Base-by-base conservation (phyloP, 768 basidiomycete genomes). In the Fomitopsis pulvina region DNA sequence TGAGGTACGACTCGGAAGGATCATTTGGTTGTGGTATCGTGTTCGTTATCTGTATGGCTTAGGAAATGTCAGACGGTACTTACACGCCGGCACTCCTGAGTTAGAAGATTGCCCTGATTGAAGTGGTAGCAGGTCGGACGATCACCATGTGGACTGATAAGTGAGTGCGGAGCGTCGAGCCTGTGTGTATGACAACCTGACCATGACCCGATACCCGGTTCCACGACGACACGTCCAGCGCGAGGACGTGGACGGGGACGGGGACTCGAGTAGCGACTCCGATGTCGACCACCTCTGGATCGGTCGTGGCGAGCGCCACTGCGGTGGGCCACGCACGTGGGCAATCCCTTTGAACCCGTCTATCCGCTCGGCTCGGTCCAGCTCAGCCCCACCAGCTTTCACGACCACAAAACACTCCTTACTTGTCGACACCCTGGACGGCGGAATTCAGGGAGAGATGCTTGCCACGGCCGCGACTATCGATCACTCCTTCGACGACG, bases 401-500 rank as follows among this genome's bases (percentile, higher is more conserved):
- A 47, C 32, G 26, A 25, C 30, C 38, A 8, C 45, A 44, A 45
- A 41, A 46, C 49, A 51, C 45, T 50, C 51, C 52, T 47, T 52
- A 28, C 57, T 55, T 42, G 41, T 55, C 18, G 45, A 51, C 54
- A 20, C 28, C 41, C 27, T 41, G 28, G 52, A 47, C 38, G 59
- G 55, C 30, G 51, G 52, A 38, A 26, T 44, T 24, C 51, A 40
- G 34, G 25, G 44, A 46, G 46, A 51, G 16, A 65, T 65, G 63
- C 63, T 65, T 18, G 57, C 60, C 28, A 48, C 57, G 18, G 73
- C 77, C 54, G 66, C 79, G 45, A 57, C 80, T 55, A 67, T 83
- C 56, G 81, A 83, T 62, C 66, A 83, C 60, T 66, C 74, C 48
- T 83, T 83, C 65, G 85, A 85, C 61, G 68, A 68, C 54, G 81